Conservation (phyloP, 768 basidiomycete species). For the Mycena kentingensis region DNA sequence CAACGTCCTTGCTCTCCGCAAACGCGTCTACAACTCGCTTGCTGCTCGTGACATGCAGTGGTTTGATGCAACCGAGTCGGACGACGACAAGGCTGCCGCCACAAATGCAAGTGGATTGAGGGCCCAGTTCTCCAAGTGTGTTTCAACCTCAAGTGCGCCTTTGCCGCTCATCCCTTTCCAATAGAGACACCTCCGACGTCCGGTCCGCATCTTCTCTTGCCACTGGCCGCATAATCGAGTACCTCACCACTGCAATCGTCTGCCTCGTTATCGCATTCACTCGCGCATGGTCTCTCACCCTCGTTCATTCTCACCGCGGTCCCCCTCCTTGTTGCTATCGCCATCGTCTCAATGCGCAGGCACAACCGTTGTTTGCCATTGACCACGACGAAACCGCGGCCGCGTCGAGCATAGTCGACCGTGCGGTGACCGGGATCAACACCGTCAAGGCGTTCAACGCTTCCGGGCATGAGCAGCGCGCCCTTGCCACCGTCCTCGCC, state of each 20-base stretch:
- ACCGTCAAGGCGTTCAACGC: constrained; percentile 96
- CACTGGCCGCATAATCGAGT: constrained; percentile 76
- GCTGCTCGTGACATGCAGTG: constrained; percentile 78
- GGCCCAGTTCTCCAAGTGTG: constrained; percentile 86
- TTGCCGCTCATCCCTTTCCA: constrained; percentile 32
- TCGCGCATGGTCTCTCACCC: constrained; percentile 79
- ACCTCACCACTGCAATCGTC: constrained; percentile 76
- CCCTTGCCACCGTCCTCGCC: constrained; percentile 46
- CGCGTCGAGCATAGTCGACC: constrained; percentile 81
- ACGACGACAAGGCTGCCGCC: constrained; percentile 48
- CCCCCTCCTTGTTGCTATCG: constrained; percentile 77
- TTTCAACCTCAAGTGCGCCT: constrained; percentile 1
- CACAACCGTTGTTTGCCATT: constrained; percentile 62
- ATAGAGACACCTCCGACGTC: constrained; percentile 95
- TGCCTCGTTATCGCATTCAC: constrained; percentile 81
- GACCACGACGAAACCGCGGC: constrained; percentile 69
- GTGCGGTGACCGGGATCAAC: constrained; percentile 72
- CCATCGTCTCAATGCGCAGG: constrained; percentile 66
- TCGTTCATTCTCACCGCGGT: constrained; percentile 91
- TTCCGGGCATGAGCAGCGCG: constrained; percentile 46
- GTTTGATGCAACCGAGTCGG: constrained; percentile 74
- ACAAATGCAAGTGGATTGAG: constrained; percentile 88
- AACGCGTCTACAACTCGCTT: constrained; percentile 68
- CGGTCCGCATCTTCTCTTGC: constrained; percentile 82
- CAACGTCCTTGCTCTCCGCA: constrained; percentile 68